A percentile compares a stretch with the other conserved stretches of the same genome.
Conservation (phyloP, 148 eudicot genomes). For the Limonium bicolor region DNA sequence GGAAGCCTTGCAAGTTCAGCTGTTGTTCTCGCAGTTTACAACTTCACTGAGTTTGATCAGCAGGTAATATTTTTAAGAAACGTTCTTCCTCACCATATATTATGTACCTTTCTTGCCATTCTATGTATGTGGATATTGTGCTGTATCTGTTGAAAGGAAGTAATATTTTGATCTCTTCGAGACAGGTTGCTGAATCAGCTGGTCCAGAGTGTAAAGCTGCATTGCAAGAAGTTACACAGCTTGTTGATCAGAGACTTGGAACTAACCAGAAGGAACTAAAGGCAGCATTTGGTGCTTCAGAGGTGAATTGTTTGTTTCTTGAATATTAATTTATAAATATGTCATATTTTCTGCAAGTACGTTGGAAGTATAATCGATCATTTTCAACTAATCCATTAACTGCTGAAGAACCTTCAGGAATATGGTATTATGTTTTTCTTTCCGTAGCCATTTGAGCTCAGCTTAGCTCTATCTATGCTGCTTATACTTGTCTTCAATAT, state of each 20-base stretch:
- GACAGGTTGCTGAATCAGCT: slow-evolving; percentile 91
- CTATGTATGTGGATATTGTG: no score
- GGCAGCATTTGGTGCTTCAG: slow-evolving; percentile 58
- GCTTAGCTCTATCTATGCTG: neutral
- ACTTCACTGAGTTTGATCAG: slow-evolving; percentile 74
- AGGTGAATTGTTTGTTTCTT: slow-evolving; percentile 28
- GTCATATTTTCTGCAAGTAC: no score
- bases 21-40: slow-evolving; percentile 71
- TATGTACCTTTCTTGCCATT: no score
- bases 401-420: no score
- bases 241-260: slow-evolving; percentile 61
- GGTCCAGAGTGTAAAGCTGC: slow-evolving; percentile 94
- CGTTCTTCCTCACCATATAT: no score
- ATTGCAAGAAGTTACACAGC: slow-evolving; percentile 78
- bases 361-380: no score
- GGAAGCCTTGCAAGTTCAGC: slow-evolving; percentile 98
- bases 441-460: neutral
- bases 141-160: no score
- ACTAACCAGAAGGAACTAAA: slow-evolving; percentile 44
- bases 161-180: no score
- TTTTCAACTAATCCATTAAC: no score
- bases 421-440: neutral
- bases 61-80: slow-evolving; percentile 39
- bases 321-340: no score
- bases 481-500: neutral